phyloP scores from a whole-genome alignment of 2,329 filamentous ascomycete genomes.

The Fusarium lyarnte region DNA sequence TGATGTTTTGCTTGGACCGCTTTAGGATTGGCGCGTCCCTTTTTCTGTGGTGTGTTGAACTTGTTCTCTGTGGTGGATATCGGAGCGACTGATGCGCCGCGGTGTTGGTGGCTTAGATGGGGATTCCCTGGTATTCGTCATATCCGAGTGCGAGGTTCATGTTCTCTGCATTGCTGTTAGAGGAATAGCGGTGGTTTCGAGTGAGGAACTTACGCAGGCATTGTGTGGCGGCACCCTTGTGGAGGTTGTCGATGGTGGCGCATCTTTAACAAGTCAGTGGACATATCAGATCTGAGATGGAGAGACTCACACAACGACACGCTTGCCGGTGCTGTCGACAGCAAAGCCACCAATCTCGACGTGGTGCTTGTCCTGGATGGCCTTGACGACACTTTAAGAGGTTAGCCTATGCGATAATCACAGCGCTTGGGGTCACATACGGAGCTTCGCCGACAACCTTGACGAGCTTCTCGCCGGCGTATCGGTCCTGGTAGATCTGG shows the following conservation, averaged over 20 bases:
- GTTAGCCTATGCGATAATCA: neutral
- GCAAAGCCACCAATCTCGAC: slow-evolving; percentile 96
- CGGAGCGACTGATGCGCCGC: neutral
- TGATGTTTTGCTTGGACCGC: neutral
- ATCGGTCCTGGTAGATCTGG: slow-evolving; percentile 94
- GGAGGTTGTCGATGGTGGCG: slow-evolving; percentile 4
- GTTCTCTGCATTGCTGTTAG: slow-evolving; percentile 66
- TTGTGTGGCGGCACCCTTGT: slow-evolving; percentile 15
- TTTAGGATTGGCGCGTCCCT: neutral
- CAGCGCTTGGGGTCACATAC: slow-evolving; percentile 44
- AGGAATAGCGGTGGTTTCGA: too few species aligned
- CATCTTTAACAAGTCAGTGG: slow-evolving; percentile 13
- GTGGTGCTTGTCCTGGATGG: slow-evolving; percentile 84
- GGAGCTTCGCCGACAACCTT: slow-evolving; percentile 91
- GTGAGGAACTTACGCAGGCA: slow-evolving; percentile 3
- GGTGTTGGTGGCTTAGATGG: slow-evolving; percentile 44
- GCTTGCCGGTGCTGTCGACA: slow-evolving; percentile 85
- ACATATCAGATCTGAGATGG: neutral
- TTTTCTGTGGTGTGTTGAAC: neutral
- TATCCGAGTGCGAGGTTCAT: slow-evolving; percentile 94
- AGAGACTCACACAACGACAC: slow-evolving; percentile 75
- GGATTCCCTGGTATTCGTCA: slow-evolving; percentile 88
- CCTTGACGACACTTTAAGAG: slow-evolving; percentile 57
- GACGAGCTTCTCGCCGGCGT: slow-evolving; percentile 93
- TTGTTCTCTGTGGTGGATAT: neutral